A percentile compares a stretch with the other conserved stretches of the same genome.
phyloP scores from a whole-genome alignment of 2,329 filamentous ascomycete species.

The Neofusicoccum cordaticola region DNA sequence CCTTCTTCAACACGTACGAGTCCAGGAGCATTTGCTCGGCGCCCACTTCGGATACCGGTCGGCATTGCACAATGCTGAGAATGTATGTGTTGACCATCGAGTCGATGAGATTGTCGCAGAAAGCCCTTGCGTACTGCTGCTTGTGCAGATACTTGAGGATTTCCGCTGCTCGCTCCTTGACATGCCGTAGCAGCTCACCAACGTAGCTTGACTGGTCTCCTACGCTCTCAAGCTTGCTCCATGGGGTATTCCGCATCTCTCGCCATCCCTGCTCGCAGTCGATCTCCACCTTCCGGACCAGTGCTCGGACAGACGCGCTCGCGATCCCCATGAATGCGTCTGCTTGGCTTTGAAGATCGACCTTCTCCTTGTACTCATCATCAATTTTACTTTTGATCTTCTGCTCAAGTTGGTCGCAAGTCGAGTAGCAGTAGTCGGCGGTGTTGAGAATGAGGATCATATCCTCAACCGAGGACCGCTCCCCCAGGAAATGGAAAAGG shows the following conservation, averaged over 20 bases:
- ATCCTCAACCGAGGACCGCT: constrained; percentile 67
- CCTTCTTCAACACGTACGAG: constrained; percentile 84
- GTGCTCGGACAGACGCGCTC: constrained; percentile 75
- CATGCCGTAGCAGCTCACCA: constrained; percentile 69
- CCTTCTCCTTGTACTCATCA: constrained; percentile 64
- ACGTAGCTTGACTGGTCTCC: constrained; percentile 94
- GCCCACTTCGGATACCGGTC: constrained; percentile 87
- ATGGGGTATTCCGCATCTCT: constrained; percentile 95
- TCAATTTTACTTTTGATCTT: constrained; percentile 92
- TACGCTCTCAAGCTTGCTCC: constrained; percentile 89
- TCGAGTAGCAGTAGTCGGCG: constrained; percentile 94
- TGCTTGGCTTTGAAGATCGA: constrained; percentile 89
- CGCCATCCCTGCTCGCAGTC: constrained; percentile 86
- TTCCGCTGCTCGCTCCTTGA: constrained; percentile 70
- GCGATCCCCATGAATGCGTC: constrained; percentile 96
- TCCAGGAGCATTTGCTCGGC: constrained; percentile 98
- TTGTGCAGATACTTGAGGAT: constrained; percentile 78
- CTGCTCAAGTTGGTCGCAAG: constrained; percentile 89
- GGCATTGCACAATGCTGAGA: constrained; percentile 79
- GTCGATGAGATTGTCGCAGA: constrained; percentile 95
- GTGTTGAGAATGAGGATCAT: constrained; percentile 88
- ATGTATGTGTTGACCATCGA: constrained; percentile 77
- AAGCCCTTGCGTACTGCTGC: constrained; percentile 88
- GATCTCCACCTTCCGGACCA: constrained; percentile 80
- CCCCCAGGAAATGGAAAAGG: constrained; percentile 67